phyloP scores from a whole-genome alignment of 192 early-diverging fungal genomes.

The Backusella tarrabulga region DNA sequence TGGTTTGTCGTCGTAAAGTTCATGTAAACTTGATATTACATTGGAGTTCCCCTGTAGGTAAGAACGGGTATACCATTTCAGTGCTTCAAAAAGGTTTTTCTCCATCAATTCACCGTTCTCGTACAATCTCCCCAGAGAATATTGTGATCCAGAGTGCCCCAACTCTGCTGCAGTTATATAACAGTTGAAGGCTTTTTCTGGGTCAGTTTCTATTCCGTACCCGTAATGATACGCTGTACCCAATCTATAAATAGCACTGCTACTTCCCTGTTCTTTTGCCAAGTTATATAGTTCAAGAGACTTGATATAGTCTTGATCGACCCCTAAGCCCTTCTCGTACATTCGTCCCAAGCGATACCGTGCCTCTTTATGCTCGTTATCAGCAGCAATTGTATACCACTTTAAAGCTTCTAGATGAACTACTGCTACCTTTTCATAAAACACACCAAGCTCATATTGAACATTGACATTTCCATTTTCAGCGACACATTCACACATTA shows the following conservation, averaged over 20 bases:
- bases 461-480: neutral
- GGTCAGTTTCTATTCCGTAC: neutral
- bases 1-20: neutral
- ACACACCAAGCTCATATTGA: neutral
- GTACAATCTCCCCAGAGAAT: neutral
- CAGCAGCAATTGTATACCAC: neutral
- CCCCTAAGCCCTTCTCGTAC: neutral
- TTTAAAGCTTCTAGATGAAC: neutral
- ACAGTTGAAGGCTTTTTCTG: neutral
- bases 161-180: neutral
- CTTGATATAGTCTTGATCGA: neutral
- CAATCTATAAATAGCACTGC: neutral
- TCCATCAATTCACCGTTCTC: neutral
- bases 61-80: neutral
- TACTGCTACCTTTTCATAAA: neutral
- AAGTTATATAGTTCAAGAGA: neutral
- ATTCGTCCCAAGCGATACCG: neutral
- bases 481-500: neutral
- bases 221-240: neutral
- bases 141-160: neutral
- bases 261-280: neutral
- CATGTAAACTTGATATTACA: neutral
- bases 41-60: neutral
- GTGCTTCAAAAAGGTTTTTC: neutral
- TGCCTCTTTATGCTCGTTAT: neutral